phyloP scores from a whole-genome alignment of 441 rosid genomes.

The Jatropha multifida region DNA sequence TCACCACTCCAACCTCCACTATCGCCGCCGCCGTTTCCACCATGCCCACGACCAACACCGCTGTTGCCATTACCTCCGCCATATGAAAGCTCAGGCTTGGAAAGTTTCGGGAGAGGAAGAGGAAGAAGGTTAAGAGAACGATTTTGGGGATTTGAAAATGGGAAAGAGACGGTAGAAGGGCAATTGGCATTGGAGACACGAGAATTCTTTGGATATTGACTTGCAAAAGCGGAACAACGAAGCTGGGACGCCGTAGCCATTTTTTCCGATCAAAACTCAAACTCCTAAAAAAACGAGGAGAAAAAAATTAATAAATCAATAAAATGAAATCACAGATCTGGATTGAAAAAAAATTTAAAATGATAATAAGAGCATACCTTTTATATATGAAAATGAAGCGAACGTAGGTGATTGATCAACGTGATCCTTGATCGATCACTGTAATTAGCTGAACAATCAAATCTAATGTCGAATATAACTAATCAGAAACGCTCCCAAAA shows the following conservation, averaged over 20 bases:
- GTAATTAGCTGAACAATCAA: not conserved
- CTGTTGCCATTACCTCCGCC: conserved; percentile 36
- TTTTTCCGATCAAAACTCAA: conserved; percentile 5
- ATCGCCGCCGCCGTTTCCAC: conserved; percentile 35
- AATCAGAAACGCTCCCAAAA: not conserved
- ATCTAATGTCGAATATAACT: not conserved
- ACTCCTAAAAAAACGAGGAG: not conserved
- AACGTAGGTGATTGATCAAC: conserved; percentile 3
- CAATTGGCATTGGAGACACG: conserved; percentile 25
- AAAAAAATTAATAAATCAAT: not conserved
- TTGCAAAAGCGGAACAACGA: conserved; percentile 35
- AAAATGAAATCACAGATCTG: not conserved
- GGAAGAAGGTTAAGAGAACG: conserved; percentile 37
- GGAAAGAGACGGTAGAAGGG: conserved; percentile 20
- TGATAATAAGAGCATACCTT: not conserved
- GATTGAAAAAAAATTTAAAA: not conserved
- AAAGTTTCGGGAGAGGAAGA: conserved; percentile 22
- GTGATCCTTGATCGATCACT: not conserved
- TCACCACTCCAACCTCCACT: conserved; percentile 27
- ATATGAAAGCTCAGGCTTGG: conserved; percentile 8
- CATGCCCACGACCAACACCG: conserved; percentile 46
- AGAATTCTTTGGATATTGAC: conserved; percentile 24
- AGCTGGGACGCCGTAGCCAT: conserved; percentile 53
- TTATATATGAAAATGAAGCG: not conserved
- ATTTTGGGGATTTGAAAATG: conserved; percentile 30